A percentile compares a stretch with the other conserved stretches of the same genome.
phyloP scores from a whole-genome alignment of 2,329 filamentous ascomycete species.

The Colletotrichum godetiae region DNA sequence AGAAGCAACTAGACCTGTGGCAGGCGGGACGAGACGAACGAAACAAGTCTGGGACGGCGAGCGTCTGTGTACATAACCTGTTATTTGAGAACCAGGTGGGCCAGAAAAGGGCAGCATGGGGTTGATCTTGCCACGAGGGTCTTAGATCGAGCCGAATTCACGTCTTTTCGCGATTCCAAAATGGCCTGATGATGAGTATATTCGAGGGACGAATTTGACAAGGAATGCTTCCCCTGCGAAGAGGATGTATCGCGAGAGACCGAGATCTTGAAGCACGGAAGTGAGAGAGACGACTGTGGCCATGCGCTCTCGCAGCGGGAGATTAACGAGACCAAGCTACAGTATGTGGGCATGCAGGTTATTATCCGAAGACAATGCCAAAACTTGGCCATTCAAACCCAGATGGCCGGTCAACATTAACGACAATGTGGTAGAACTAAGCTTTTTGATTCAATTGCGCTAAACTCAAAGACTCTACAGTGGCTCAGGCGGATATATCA shows the following conservation, averaged over 20 bases:
- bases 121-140: constrained; percentile 18
- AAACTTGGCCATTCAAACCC: not conserved
- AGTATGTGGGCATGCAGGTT: not conserved
- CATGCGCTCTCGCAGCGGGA: not conserved
- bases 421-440: not conserved
- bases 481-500: not conserved
- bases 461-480: no score
- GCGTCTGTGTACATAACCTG: constrained; percentile 35
- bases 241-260: not conserved
- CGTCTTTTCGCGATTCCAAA: constrained; percentile 24
- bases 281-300: no score
- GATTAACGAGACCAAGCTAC: not conserved
- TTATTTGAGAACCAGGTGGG: constrained; percentile 15
- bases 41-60: constrained; percentile 19
- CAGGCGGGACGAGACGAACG: constrained; percentile 35
- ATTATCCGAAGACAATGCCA: not conserved
- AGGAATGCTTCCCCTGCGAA: not conserved
- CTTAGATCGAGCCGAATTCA: constrained; percentile 35
- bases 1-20: constrained; percentile 78
- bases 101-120: constrained; percentile 8
- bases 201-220: not conserved
- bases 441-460: not conserved
- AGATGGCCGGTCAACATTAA: not conserved
- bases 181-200: not conserved
- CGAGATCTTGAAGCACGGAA: not conserved